Evolutionary conservation across 192 early-diverging fungal species (phyloP), one percentile per base, ranked within the genome.

Genomic region (Funneliformis geosporum): DNA sequence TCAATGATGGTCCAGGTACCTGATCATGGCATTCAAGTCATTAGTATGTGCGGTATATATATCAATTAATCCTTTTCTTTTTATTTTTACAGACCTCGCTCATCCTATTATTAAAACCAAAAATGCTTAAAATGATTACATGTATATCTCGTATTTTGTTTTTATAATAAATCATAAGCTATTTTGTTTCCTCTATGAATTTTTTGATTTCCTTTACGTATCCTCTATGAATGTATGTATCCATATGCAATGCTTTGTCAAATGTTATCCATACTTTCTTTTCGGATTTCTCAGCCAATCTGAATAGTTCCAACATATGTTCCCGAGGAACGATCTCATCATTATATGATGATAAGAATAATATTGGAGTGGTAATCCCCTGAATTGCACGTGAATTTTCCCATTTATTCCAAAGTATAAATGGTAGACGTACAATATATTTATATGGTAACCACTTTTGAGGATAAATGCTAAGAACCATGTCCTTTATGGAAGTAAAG

Each of bases 1-100:
- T 90, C 21, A 90, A 90, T 76, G 90, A 86, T 60, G 94, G 94
- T 21, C 93, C 93, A 55, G 83, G 64, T 78, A 78, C 33, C 39
- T 64, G 33, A n/a, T 60, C 16, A 28, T 18, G 27, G 0, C 27
- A 12, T 64, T 8, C 23, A 21, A 11, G 11, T 33, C 50, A 55
- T 16, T 18, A 12, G 18, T 55, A 18, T 18, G 18, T 18, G n/a
- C n/a, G 5, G 4, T 55, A 5, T 5, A 16, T 16, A 18, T 55
- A 18, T n/a, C n/a, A 16, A 5, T 55, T 55, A 4, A 18, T 55
- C 0, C 16, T 5, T 55, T 55, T 47, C 10, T 47, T 12, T 47
- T 47, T 47, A 47, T 47, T 47, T 47, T 11, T 55, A 50, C 14
- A 55, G 50, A 55, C 18, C 50, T 55, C 18, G 50, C 50, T 55